Evolutionary conservation across 2,329 filamentous ascomycete genomes (phyloP).

Genomic region (Fusarium avenaceum): DNA sequence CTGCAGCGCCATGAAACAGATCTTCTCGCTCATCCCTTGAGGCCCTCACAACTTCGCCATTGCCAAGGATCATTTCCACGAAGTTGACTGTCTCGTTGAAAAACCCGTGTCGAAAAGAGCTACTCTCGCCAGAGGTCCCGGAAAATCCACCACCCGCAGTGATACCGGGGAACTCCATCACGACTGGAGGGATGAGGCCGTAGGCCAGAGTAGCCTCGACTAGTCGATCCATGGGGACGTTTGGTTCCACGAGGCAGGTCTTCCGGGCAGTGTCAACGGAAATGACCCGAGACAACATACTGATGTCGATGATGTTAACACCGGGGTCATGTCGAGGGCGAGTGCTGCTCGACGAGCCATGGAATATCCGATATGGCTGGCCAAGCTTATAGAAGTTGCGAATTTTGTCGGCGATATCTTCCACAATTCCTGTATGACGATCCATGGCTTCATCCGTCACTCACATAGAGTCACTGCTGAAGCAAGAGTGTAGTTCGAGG

Average conservation of each 20-base stretch:
- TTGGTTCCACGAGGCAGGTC: slow-evolving; percentile 70
- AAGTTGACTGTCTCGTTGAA: slow-evolving; percentile 74
- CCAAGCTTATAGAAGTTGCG: slow-evolving; percentile 59
- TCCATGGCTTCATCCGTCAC: slow-evolving; percentile 55
- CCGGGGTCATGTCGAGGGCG: slow-evolving; percentile 58
- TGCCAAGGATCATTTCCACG: slow-evolving; percentile 73
- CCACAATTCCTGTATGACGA: slow-evolving; percentile 60
- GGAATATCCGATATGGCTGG: slow-evolving; percentile 76
- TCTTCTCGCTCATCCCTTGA: slow-evolving; percentile 63
- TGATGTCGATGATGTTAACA: slow-evolving; percentile 42
- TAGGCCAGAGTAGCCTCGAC: slow-evolving; percentile 68
- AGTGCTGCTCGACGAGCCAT: slow-evolving; percentile 81
- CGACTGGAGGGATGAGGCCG: slow-evolving; percentile 72
- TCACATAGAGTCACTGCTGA: no score
- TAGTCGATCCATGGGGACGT: slow-evolving; percentile 76
- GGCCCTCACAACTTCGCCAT: slow-evolving; percentile 66
- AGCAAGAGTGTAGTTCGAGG: no score
- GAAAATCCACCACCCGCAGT: slow-evolving; percentile 76
- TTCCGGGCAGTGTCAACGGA: slow-evolving; percentile 9
- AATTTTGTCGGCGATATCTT: slow-evolving; percentile 59
- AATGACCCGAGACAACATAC: slow-evolving; percentile 33
- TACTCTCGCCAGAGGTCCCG: slow-evolving; percentile 76
- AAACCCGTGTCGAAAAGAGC: slow-evolving; percentile 74
- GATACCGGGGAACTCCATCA: slow-evolving; percentile 80
- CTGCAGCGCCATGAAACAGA: slow-evolving; percentile 70